Evolutionary conservation across 169 alveolate genomes (phyloP).

Genomic region (Besnoitia besnoiti): DNA sequence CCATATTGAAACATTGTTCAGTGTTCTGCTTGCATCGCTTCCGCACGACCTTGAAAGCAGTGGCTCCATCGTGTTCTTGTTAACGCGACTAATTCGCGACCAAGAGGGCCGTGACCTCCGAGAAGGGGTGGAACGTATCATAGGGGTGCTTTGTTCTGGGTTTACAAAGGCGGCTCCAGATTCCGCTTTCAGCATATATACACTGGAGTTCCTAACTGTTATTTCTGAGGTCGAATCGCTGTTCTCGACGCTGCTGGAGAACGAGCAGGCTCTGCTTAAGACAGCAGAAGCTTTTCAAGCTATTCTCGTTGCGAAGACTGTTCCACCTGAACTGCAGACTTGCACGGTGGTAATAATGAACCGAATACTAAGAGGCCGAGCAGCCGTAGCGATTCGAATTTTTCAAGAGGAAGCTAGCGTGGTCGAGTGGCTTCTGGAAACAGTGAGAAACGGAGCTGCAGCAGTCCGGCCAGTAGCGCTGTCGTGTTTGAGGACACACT

Average conservation of each 20-base stretch:
- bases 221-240: slow-evolving; percentile 6
- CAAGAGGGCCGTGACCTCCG: neutral
- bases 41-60: neutral
- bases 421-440: slow-evolving; percentile 69
- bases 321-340: slow-evolving; percentile 11
- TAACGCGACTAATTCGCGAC: neutral
- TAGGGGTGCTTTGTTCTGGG: neutral
- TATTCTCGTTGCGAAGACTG: slow-evolving; percentile 39
- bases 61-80: slow-evolving; percentile 4
- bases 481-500: slow-evolving; percentile 40
- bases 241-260: neutral
- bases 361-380: neutral
- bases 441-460: slow-evolving; percentile 41
- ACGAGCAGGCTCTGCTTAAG: slow-evolving; percentile 25
- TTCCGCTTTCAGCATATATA: slow-evolving; percentile 18
- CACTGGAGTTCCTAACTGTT: neutral
- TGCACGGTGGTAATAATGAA: slow-evolving; percentile 49
- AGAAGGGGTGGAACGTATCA: neutral
- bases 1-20: neutral
- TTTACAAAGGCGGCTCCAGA: slow-evolving; percentile 11
- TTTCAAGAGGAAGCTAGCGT: slow-evolving; percentile 62
- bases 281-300: slow-evolving; percentile 59
- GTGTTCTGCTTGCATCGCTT: neutral
- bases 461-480: slow-evolving; percentile 4
- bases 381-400: neutral